Percentiles rank a stretch among this genome's conserved stretches.
Conservation (phyloP, 179 eudicot genomes). For the Beta macrorhiza region DNA sequence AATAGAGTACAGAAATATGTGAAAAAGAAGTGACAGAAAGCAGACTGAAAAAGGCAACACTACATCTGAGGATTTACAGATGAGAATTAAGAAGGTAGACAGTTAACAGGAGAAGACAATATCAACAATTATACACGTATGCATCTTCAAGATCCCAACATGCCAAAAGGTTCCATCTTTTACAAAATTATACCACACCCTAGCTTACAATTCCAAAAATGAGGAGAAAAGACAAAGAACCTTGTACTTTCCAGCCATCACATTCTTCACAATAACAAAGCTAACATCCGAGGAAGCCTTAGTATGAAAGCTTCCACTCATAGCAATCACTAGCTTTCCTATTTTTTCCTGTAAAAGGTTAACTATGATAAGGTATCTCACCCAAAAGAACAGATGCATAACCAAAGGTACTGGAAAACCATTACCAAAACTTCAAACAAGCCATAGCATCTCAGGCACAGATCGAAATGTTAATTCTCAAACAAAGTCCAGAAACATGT, state of each 20-base stretch:
- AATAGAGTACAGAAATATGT: not conserved
- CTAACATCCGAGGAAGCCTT: constrained; percentile 74
- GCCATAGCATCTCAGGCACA: constrained; percentile 10
- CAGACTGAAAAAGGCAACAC: not conserved
- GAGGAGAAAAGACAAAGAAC: constrained; percentile 32
- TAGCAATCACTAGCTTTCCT: constrained; percentile 66
- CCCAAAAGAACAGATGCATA: constrained; percentile 5
- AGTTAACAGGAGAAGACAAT: not conserved
- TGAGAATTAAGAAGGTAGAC: not conserved
- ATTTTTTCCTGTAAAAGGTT: constrained; percentile 59
- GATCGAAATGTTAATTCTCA: not conserved
- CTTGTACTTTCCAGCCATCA: constrained; percentile 87
- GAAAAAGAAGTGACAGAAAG: not conserved
- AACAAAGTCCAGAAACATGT: constrained; percentile 2
- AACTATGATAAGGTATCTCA: constrained; percentile 9
- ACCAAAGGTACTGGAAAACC: not conserved
- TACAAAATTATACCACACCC: constrained; percentile 1
- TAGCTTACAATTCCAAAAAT: not conserved
- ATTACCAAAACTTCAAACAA: not conserved
- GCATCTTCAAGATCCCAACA: not conserved
- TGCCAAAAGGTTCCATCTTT: not conserved
- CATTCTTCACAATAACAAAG: constrained; percentile 85
- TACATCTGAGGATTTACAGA: not conserved
- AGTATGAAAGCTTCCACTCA: constrained; percentile 73
- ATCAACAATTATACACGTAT: not conserved